Base-by-base conservation (phyloP, 2,329 filamentous ascomycete genomes). In the Gaeumannomyces sp. region DNA sequence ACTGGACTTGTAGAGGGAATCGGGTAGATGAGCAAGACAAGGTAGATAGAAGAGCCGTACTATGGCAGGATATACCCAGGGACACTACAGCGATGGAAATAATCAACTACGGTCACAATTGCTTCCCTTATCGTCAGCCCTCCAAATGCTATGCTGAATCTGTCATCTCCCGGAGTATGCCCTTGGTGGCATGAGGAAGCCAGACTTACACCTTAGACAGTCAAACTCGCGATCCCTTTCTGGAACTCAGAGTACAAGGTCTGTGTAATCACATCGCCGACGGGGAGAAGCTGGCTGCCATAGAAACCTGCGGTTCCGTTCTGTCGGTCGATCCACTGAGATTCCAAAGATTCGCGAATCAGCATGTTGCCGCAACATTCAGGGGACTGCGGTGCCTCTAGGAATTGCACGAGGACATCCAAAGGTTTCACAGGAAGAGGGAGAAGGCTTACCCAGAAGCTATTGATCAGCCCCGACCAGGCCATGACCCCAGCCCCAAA, bases 301-400 rank as follows among this genome's bases (percentile, higher is more conserved):
- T 57, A 64, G 63, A 61, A 64, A 4, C 63, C 63, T 16, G 63
- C 63, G 6, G 63, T 64, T 27, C 63, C 63, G 6, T 57, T 31
- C 19, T 61, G 33, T 10, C 63, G 59, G 33, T 64, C 63, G 45
- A 64, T 31, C 63, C 63, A 64, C 63, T 64, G 27, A 10, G 11
- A 16, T 27, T 13, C 10, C 33, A 29, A 14, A 57, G 25, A 27
- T 10, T 11, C n/a, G 22, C n/a, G 35, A 25, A 29, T 63, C 7
- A 59, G 53, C 53, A 45, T 33, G 2, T 19, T 29, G 28, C 3
- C 7, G n/a, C 19, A 2, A 56, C 13, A 27, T 27, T 8, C 16
- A 33, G 7, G n/a, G 29, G 16, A 58, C 7, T 58, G 5, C 27
- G 62, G 13, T 8, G 33, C 10, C 33, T 57, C 19, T 10, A 5